Percentiles rank a stretch among this genome's conserved stretches.
phyloP scores from a whole-genome alignment of 305 asterid species.

The Fraxinus velutina region DNA sequence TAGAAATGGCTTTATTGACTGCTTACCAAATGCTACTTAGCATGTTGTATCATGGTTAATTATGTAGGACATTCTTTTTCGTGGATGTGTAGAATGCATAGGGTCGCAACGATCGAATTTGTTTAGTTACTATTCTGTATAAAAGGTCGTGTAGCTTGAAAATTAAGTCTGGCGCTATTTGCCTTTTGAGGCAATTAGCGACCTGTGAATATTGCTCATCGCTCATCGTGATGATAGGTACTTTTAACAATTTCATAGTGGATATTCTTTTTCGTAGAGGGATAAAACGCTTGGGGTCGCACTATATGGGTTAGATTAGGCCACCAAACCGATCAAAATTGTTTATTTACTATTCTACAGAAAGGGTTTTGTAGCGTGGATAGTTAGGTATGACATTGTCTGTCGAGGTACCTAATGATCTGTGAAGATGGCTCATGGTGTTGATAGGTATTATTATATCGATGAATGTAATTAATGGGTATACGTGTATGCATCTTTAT shows the following conservation, averaged over 20 bases:
- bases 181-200: background rate
- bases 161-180: background rate
- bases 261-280: conserved; percentile 27
- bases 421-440: background rate
- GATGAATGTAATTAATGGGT: background rate
- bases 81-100: background rate
- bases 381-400: background rate
- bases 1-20: conserved; percentile 37
- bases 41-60: conserved; percentile 40
- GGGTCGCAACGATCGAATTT: background rate
- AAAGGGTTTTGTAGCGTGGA: background rate
- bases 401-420: background rate
- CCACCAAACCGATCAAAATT: background rate
- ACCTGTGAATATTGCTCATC: background rate
- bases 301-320: background rate
- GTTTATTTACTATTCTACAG: background rate
- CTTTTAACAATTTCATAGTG: background rate
- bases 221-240: background rate
- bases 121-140: background rate
- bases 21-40: conserved; percentile 59
- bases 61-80: conserved; percentile 32
- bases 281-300: background rate
- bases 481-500: background rate
- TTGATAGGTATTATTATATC: background rate
- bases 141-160: background rate